Evolutionary conservation across 306 rosid genomes (phyloP).

Genomic region (Canavalia gladiata): DNA sequence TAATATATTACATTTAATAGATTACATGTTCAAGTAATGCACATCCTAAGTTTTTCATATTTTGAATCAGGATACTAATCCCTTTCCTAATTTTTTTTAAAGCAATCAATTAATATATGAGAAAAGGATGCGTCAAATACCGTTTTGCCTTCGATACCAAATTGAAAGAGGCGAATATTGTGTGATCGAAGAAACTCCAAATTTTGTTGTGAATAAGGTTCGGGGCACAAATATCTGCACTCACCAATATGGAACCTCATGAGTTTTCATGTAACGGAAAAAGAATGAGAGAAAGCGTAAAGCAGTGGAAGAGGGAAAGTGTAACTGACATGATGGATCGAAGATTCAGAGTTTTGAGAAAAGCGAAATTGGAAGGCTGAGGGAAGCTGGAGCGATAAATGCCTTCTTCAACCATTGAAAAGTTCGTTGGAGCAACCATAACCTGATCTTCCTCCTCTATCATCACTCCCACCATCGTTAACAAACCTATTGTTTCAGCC

Average conservation of each 20-base stretch:
- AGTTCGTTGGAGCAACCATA: constrained; percentile 69
- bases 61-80: no score
- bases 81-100: no score
- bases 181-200: constrained; percentile 67
- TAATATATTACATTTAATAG: no score
- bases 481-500: background rate
- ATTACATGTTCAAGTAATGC: no score
- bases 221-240: constrained; percentile 78
- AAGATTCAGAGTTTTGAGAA: constrained; percentile 67
- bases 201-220: constrained; percentile 72
- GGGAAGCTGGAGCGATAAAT: constrained; percentile 87
- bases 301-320: background rate
- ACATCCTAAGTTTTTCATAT: background rate
- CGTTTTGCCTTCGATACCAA: constrained; percentile 75
- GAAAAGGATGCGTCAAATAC: constrained; percentile 45
- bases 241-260: background rate
- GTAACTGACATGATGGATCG: constrained; percentile 70
- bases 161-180: constrained; percentile 65
- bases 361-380: constrained; percentile 65
- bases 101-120: background rate
- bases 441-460: background rate
- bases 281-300: background rate
- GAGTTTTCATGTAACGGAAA: background rate
- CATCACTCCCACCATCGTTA: background rate
- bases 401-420: constrained; percentile 83